Base-by-base conservation (phyloP, 1,139 yeast species). In the Sugiyamaella paludigena region DNA sequence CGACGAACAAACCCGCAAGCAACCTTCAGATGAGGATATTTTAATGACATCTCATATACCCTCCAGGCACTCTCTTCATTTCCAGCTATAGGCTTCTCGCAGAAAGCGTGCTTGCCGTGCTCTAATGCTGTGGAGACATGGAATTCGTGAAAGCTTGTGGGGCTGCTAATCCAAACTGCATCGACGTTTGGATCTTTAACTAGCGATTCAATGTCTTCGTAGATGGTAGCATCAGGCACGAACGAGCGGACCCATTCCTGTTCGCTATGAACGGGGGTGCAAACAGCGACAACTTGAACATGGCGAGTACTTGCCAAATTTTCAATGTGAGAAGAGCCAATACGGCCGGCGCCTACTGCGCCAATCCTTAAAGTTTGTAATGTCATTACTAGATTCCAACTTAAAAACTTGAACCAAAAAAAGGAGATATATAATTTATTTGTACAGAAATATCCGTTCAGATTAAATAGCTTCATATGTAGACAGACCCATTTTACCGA, bases 1-100 rank as follows among this genome's bases (percentile, higher is more conserved):
- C 59, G 43, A 26, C 59, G 48, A 2, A 58, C 55, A 36, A 56
- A 56, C 4, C 43, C 59, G 32, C 59, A 56, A 28, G 52, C 55
- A 16, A 51, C 52, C 42, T 56, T 56, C 13, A 56, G 47, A 13
- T 44, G 34, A 3, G 59, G 59, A 35, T 50, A 43, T 38, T 54
- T 45, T 16, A 48, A 48, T 10, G 51, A 28, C 42, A 46, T 45
- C 27, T 54, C n/a, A 52, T 56, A 56, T 24, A 52, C 33, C 3
- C 31, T 40, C 53, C 54, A 45, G 12, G 55, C 56, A 34, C 15
- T 38, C 2, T 33, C 44, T 7, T 43, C 44, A 12, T 39, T 27
- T 24, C 40, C 36, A 13, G 61, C 38, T 30, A 57, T 43, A 7
- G 61, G 60, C 49, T 57, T 57, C 45, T 56, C 60, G 36, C 56